phyloP scores from a whole-genome alignment of 306 rosid genomes.

The Prunus dulcis region DNA sequence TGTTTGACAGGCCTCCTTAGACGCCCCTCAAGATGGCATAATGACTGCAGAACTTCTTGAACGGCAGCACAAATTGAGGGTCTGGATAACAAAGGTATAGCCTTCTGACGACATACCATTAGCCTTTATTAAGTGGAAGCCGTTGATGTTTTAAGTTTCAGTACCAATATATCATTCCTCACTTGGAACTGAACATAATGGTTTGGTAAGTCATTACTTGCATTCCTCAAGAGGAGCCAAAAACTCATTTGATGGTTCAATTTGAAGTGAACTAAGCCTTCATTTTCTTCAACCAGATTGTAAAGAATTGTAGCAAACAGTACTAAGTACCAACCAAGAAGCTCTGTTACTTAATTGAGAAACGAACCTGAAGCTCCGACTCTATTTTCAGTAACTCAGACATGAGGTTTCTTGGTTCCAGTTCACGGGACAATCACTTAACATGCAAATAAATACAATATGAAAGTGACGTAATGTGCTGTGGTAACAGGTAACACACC shows the following conservation, averaged over 20 bases:
- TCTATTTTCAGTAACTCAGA: neutral
- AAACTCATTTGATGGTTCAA: no score
- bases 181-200: no score
- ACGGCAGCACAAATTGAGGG: constrained; percentile 29
- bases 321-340: no score
- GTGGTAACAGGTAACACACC: no score
- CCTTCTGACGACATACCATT: constrained; percentile 1
- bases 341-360: neutral
- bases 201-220: no score
- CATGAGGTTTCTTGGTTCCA: neutral
- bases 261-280: no score
- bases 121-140: neutral
- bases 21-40: constrained; percentile 76
- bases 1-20: constrained; percentile 55
- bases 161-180: neutral
- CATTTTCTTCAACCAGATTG: no score
- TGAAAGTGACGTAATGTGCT: neutral
- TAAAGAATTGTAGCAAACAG: no score
- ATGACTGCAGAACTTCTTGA: constrained; percentile 77
- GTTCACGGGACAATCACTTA: neutral
- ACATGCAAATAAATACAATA: neutral
- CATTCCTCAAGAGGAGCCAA: no score
- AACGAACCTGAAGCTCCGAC: neutral
- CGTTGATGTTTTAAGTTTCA: neutral
- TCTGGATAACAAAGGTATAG: constrained; percentile 14